phyloP scores from a whole-genome alignment of 768 basidiomycete species.

The Termitomyces sp. region DNA sequence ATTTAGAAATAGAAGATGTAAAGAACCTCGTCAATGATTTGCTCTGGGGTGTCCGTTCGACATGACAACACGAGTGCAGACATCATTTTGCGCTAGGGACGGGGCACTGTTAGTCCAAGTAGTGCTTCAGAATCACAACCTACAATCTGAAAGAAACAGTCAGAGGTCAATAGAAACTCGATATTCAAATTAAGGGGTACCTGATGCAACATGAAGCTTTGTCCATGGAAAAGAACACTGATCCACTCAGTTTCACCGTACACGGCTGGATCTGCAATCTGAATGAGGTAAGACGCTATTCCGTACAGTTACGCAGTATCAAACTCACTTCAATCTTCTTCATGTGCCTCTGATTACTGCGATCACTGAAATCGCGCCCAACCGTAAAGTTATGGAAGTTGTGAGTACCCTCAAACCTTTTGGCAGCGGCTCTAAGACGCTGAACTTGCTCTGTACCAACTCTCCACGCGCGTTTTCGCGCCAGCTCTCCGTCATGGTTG shows the following conservation, averaged over 20 bases:
- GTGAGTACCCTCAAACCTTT: constrained; percentile 80
- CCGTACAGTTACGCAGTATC: not conserved
- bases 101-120: constrained; percentile 10
- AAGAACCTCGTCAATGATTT: constrained; percentile 67
- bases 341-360: constrained; percentile 83
- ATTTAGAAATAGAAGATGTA: not conserved
- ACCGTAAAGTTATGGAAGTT: constrained; percentile 99
- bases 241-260: constrained; percentile 95
- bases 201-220: constrained; percentile 99
- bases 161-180: not conserved
- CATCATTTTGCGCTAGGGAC: constrained; percentile 94
- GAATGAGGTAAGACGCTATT: not conserved
- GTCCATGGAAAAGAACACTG: constrained; percentile 88
- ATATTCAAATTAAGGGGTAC: constrained; percentile 30
- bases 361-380: constrained; percentile 77
- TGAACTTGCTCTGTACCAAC: constrained; percentile 47
- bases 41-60: constrained; percentile 69
- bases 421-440: constrained; percentile 48
- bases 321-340: constrained; percentile 69
- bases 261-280: constrained; percentile 84
- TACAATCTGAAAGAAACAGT: constrained; percentile 37
- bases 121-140: constrained; percentile 17
- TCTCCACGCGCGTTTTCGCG: constrained; percentile 71
- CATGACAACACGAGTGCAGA: constrained; percentile 73
- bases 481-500: constrained; percentile 51